Evolutionary conservation across 495 filamentous ascomycete genomes (phyloP).

Genomic region (Polyplosphaeria fusca): DNA sequence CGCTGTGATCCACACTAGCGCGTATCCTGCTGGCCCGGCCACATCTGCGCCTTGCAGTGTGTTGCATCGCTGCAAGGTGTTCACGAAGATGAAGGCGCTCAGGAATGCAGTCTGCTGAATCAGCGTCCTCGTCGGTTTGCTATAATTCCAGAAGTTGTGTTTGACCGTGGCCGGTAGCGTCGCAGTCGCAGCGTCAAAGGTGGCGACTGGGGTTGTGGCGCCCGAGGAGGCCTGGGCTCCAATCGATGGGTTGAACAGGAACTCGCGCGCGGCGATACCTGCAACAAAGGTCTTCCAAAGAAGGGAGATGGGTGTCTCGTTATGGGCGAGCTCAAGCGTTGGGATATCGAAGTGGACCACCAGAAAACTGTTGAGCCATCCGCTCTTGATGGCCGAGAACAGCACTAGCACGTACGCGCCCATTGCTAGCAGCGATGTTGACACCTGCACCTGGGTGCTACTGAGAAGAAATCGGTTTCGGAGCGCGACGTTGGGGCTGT

Average conservation of each 20-base stretch:
- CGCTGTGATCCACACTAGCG: conserved; percentile 65
- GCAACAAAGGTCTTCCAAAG: conserved; percentile 57
- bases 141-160: conserved; percentile 55
- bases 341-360: conserved; percentile 68
- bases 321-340: conserved; percentile 61
- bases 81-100: conserved; percentile 47
- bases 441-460: conserved; percentile 59
- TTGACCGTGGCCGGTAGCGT: conserved; percentile 57
- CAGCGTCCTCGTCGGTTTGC: conserved; percentile 61
- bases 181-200: conserved; percentile 54
- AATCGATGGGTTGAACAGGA: conserved; percentile 68
- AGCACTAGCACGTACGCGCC: conserved; percentile 65
- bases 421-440: conserved; percentile 62
- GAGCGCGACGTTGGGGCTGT: conserved; percentile 53
- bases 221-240: conserved; percentile 26
- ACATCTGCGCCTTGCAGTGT: conserved; percentile 65
- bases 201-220: conserved; percentile 22
- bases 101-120: conserved; percentile 61
- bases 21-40: conserved; percentile 65
- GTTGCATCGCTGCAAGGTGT: conserved; percentile 63
- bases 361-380: conserved; percentile 60
- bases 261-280: conserved; percentile 64
- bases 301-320: conserved; percentile 50
- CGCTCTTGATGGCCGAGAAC: conserved; percentile 59
- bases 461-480: conserved; percentile 68